Conservation (phyloP, 305 asterid genomes). For the Solanum aculeatissimum region DNA sequence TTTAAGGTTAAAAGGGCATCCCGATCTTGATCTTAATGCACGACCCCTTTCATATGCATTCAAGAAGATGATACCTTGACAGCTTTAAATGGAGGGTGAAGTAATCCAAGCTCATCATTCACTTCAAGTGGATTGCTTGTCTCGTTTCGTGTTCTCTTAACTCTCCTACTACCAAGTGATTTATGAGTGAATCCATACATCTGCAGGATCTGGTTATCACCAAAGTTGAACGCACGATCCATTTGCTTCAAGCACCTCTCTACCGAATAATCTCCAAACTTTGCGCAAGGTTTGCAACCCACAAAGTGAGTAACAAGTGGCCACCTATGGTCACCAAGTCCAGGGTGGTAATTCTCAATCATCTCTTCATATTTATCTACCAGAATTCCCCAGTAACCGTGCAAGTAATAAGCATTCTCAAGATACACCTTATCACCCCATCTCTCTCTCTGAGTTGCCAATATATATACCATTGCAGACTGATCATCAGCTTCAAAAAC, state of each 20-base stretch:
- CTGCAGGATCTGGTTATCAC: slow-evolving; percentile 67
- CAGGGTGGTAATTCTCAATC: slow-evolving; percentile 73
- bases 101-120: slow-evolving; percentile 55
- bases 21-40: slow-evolving; percentile 13
- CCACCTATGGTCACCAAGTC: slow-evolving; percentile 81
- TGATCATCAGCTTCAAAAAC: slow-evolving; percentile 86
- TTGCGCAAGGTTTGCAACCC: slow-evolving; percentile 91
- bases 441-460: slow-evolving; percentile 62
- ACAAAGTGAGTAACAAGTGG: slow-evolving; percentile 90
- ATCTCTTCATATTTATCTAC: slow-evolving; percentile 75
- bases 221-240: slow-evolving; percentile 78
- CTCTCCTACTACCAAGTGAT: slow-evolving; percentile 53
- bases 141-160: slow-evolving; percentile 51
- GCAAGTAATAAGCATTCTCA: slow-evolving; percentile 53
- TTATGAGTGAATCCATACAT: slow-evolving; percentile 65
- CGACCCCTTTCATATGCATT: not conserved
- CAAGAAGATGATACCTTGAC: slow-evolving; percentile 34
- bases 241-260: slow-evolving; percentile 81
- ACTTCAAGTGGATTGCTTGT: slow-evolving; percentile 48
- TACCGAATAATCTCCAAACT: slow-evolving; percentile 66
- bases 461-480: slow-evolving; percentile 74
- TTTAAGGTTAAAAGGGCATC: slow-evolving; percentile 11
- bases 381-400: slow-evolving; percentile 79
- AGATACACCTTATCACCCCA: slow-evolving; percentile 77
- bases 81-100: slow-evolving; percentile 61